Evolutionary conservation across 176 grass and related monocot genomes (phyloP).

Genomic region (Puccinellia tenuiflora): DNA sequence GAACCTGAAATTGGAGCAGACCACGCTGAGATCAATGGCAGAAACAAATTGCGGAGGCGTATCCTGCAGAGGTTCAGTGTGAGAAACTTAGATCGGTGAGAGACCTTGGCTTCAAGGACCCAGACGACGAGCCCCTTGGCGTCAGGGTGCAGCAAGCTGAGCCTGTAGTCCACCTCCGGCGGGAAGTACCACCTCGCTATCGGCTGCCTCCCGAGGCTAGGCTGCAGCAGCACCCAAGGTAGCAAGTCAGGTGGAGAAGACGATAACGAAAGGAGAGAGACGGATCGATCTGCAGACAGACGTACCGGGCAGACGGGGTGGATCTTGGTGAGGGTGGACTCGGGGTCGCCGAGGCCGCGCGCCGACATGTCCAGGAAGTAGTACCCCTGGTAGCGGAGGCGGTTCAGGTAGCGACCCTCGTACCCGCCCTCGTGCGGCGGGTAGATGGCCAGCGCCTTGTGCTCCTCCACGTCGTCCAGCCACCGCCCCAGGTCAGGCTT

Average conservation of each 20-base stretch:
- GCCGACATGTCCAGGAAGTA: constrained; percentile 84
- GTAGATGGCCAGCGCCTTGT: constrained; percentile 89
- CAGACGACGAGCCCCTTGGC: constrained; percentile 87
- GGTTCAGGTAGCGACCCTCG: constrained; percentile 85
- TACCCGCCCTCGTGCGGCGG: constrained; percentile 93
- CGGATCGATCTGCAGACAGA: constrained; percentile 1
- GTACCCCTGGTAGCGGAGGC: constrained; percentile 78
- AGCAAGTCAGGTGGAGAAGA: neutral
- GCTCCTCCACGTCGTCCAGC: constrained; percentile 80
- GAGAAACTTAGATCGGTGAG: too few relatives aligned
- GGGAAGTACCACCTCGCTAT: constrained; percentile 93
- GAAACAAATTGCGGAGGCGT: neutral
- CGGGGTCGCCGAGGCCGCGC: constrained; percentile 77
- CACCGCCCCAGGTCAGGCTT: constrained; percentile 65
- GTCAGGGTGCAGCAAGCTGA: constrained; percentile 74
- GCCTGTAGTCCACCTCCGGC: constrained; percentile 93
- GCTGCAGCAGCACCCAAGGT: constrained; percentile 66
- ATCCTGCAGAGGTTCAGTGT: too few relatives aligned
- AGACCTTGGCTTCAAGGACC: constrained; percentile 86
- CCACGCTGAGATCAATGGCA: neutral
- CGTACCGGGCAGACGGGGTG: constrained; percentile 87
- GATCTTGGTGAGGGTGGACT: constrained; percentile 85
- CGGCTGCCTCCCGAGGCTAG: constrained; percentile 79
- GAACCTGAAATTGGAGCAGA: constrained; percentile 36
- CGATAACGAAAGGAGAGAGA: neutral